Evolutionary conservation across 78 protist genomes (phyloP).

Genomic region (Dictyostelium discoideum): DNA sequence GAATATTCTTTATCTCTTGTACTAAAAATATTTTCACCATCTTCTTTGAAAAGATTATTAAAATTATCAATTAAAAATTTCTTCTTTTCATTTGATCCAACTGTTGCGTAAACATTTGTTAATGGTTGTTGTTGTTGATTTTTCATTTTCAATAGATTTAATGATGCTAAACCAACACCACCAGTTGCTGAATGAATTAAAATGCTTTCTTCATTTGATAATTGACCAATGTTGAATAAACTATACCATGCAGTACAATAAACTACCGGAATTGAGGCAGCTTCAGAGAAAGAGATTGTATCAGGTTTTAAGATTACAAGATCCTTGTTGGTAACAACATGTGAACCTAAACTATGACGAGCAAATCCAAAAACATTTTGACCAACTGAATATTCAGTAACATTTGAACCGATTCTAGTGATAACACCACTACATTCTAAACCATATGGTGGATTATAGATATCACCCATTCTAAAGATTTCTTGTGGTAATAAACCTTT

Average conservation of each 20-base stretch:
- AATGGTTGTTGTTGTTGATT: conserved; percentile 22
- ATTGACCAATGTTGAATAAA: conserved; percentile 29
- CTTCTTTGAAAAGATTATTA: neutral
- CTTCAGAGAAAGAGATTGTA: conserved; percentile 8
- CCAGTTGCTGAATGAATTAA: conserved; percentile 90
- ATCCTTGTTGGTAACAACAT: conserved; percentile 24
- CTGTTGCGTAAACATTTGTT: conserved; percentile 13
- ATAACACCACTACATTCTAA: conserved; percentile 74
- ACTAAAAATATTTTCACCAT: conserved; percentile 9
- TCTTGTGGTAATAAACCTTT: conserved; percentile 57
- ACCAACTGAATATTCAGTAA: conserved; percentile 16
- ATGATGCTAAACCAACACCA: conserved; percentile 91
- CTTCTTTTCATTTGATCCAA: conserved; percentile 43
- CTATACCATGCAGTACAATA: conserved; percentile 67
- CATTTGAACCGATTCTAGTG: conserved; percentile 8
- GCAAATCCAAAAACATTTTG: conserved; percentile 67
- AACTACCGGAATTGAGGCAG: conserved; percentile 61
- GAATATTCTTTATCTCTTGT: conserved; percentile 20
- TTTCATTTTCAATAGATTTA: conserved; percentile 79
- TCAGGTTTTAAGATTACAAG: conserved; percentile 35
- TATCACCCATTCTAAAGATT: conserved; percentile 52
- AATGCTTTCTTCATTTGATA: conserved; percentile 58
- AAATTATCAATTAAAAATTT: neutral
- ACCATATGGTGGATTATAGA: conserved; percentile 67
- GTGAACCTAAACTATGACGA: conserved; percentile 39